Evolutionary conservation across 345 rosid genomes (phyloP), one percentile per base, ranked within the genome.

Genomic region (Camelina sativa): DNA sequence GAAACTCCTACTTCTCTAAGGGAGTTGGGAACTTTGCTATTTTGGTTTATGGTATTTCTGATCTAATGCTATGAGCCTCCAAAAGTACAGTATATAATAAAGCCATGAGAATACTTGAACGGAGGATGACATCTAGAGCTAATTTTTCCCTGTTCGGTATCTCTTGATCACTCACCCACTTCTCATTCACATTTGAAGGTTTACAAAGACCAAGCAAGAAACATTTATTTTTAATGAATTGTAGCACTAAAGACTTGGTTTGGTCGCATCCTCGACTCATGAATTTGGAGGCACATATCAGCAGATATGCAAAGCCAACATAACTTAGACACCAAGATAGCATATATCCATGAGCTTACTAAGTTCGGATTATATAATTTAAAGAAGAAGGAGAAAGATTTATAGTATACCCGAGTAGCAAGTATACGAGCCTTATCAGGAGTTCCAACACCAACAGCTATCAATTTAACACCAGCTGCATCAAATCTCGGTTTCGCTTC

Each of bases 361-460:
- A 10, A 47, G 22, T 17, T 50, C 23, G 53, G 0, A 28, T 28
- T 34, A 34, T 20, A 44, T 10, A 57, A 15, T 25, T 16, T 2
- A 11, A 37, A 62, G 19, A 37, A 17, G 28, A 50, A 12, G 28
- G 30, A 32, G 20, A 47, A 67, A 43, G 61, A n/a, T 6, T 5
- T 28, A 28, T 28, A 6, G 0, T 34, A 19, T 82, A 94, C 97
- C 88, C 87, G 69, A 23, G 87, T 82, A 0, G 92, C 92, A 19
- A 89, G 87, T 17, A 87, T 62, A 11, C 80, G 91, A 69, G 96
- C 97, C 75, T 94, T 91, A 64, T 85, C 78, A 75, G 96, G 96
- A 35, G 84, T 75, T 34, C 97, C 98, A 82, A 94, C 90, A 67
- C 97, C 98, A 60, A 89, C 80, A 58, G 91, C 98, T 37, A 89